Percentiles rank a stretch among this genome's conserved stretches.
phyloP scores from a whole-genome alignment of 2,329 filamentous ascomycete genomes.

The Pezicula carpinea region DNA sequence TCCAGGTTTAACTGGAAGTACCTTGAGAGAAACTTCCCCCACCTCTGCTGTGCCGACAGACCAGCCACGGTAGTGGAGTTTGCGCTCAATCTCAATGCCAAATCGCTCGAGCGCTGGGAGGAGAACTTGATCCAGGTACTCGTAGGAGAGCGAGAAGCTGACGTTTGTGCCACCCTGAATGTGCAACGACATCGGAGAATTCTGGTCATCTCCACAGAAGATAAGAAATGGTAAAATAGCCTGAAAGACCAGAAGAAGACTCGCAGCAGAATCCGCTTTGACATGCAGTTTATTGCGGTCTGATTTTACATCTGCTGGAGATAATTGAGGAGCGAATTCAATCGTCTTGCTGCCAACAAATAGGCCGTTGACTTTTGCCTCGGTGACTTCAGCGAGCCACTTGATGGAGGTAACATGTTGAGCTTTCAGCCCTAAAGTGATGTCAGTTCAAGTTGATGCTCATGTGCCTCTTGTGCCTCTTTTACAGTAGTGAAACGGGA shows the following conservation, averaged over 20 bases:
- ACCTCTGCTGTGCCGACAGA: conserved; percentile 19
- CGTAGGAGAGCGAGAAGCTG: conserved; percentile 50
- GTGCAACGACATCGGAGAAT: conserved; percentile 41
- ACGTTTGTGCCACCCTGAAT: conserved; percentile 58
- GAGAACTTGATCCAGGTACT: conserved; percentile 59
- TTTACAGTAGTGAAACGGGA: neutral
- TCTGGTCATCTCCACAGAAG: conserved; percentile 42
- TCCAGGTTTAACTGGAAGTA: conserved; percentile 35
- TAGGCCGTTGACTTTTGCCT: conserved; percentile 46
- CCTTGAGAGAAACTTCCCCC: conserved; percentile 38
- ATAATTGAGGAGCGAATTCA: conserved; percentile 26
- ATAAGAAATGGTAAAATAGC: conserved; percentile 55
- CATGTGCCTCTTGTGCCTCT: too few species aligned
- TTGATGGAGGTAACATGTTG: conserved; percentile 55
- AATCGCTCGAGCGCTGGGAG: conserved; percentile 51
- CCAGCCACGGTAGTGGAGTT: conserved; percentile 47
- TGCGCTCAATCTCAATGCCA: conserved; percentile 41
- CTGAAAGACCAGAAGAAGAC: conserved; percentile 54
- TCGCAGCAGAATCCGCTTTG: conserved; percentile 47
- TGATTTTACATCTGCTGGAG: conserved; percentile 27
- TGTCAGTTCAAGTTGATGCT: neutral
- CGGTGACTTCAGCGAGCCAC: conserved; percentile 48
- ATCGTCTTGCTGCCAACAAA: conserved; percentile 40
- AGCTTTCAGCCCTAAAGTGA: conserved; percentile 47
- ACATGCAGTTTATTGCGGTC: conserved; percentile 42